phyloP scores from a whole-genome alignment of 768 basidiomycete genomes.

The Suillus americanus region DNA sequence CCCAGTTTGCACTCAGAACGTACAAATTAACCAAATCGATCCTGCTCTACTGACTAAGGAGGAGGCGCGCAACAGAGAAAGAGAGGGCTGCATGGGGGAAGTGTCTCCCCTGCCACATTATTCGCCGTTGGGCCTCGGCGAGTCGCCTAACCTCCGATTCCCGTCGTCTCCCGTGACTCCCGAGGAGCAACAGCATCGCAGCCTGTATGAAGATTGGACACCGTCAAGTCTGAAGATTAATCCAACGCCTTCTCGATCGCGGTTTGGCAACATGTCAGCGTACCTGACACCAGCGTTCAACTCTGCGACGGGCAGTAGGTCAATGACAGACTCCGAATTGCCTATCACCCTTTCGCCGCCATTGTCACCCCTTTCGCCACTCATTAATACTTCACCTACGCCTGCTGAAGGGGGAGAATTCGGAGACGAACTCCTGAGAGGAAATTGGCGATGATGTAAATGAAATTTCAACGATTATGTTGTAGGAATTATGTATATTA shows the following conservation, averaged over 20 bases:
- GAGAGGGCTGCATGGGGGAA: not conserved
- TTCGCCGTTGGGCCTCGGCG: no score
- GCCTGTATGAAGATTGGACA: not conserved
- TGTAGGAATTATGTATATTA: conserved; percentile 22
- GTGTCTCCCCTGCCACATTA: not conserved
- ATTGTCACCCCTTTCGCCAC: not conserved
- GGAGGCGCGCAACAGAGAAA: conserved; percentile 2
- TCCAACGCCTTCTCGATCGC: not conserved
- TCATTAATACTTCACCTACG: not conserved
- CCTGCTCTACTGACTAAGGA: conserved; percentile 22
- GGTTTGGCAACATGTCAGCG: not conserved
- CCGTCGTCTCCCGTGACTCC: not conserved
- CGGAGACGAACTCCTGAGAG: not conserved
- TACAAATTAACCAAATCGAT: conserved; percentile 23
- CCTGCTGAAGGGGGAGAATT: not conserved
- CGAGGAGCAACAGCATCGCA: not conserved
- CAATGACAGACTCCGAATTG: not conserved
- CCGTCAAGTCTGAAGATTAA: not conserved
- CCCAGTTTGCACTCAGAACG: not conserved
- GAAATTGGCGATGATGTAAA: not conserved
- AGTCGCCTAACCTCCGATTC: not conserved
- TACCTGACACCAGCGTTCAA: not conserved
- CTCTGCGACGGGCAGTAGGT: not conserved
- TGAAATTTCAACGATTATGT: not conserved
- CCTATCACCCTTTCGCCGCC: not conserved